Evolutionary conservation across 441 rosid species (phyloP).

Genomic region (Erodium texanum): DNA sequence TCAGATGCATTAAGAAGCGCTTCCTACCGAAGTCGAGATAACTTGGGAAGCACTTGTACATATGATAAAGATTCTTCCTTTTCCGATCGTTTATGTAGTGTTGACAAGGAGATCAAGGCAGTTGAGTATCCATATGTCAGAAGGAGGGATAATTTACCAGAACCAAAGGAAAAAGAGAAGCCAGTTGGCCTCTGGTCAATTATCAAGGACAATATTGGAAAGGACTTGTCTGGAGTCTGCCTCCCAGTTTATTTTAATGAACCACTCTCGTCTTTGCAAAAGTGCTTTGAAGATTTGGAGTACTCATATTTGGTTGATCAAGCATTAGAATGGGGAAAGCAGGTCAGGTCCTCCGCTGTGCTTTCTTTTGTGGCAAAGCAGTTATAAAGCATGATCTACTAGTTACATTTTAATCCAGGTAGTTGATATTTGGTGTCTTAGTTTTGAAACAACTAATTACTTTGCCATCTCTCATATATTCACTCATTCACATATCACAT

Average conservation of each 20-base stretch:
- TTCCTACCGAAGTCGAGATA: slow-evolving; percentile 54
- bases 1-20: slow-evolving; percentile 61
- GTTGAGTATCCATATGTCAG: slow-evolving; percentile 45
- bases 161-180: slow-evolving; percentile 43
- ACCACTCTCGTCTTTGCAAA: slow-evolving; percentile 45
- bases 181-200: slow-evolving; percentile 50
- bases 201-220: slow-evolving; percentile 52
- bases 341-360: slow-evolving; percentile 20
- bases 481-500: neutral
- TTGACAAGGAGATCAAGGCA: slow-evolving; percentile 26
- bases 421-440: neutral
- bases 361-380: slow-evolving; percentile 8
- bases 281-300: slow-evolving; percentile 48
- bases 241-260: slow-evolving; percentile 38
- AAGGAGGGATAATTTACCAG: slow-evolving; percentile 42
- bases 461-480: neutral
- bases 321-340: slow-evolving; percentile 46
- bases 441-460: neutral
- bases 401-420: neutral
- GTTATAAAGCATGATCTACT: slow-evolving; percentile 3
- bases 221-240: slow-evolving; percentile 30
- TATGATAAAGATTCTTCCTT: slow-evolving; percentile 43
- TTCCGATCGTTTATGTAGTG: slow-evolving; percentile 1
- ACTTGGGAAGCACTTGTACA: slow-evolving; percentile 37
- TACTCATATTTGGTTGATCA: slow-evolving; percentile 47